Evolutionary conservation across 208 protist species (phyloP), one percentile per base, ranked within the genome.

Genomic region (Leishmania guyanensis): DNA sequence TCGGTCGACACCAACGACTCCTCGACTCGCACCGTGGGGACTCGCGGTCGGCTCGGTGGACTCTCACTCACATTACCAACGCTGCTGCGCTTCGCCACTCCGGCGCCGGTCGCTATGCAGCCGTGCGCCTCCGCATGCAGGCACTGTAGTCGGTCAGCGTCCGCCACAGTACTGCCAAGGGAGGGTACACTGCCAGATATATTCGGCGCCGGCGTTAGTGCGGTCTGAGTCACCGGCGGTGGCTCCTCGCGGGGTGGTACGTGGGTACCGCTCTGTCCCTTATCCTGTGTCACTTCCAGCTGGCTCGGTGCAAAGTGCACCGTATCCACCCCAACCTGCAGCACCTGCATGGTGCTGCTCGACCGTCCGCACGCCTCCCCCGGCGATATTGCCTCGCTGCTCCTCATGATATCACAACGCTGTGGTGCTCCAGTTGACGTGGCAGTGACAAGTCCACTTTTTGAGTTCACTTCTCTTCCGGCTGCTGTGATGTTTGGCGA

Each of bases 61-160:
- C 72, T 76, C 53, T 62, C 72, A 6, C 72, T 46, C 8, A 43
- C 43, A 54, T 77, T 75, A 10, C n/a, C 51, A 17, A 22, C 56
- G 65, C 66, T 70, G 33, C 51, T 76, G 72, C 20, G 6, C 29
- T 62, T 26, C 22, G 17, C 20, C 22, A 50, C 20, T 6, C 8
- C 72, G 20, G 51, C 14, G 3, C 29, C 29, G 2, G 36, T 1
- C 65, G 22, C 29, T 50, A n/a, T 43, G 22, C 48, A 20, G 36
- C 56, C n/a, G 54, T 54, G 16, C 9, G 26, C 20, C 14, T 56
- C 72, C 12, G 2, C 79, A 26, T 46, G 22, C 12, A 36, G 46
- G 53, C 75, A 72, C 68, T 58, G 75, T 60, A 69, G 80, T 26
- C n/a, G 68, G 5, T 84, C 70, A 17, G 48, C 33, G 22, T 53